phyloP scores from a whole-genome alignment of 2,329 filamentous ascomycete genomes.

The Aspergillus sp. region DNA sequence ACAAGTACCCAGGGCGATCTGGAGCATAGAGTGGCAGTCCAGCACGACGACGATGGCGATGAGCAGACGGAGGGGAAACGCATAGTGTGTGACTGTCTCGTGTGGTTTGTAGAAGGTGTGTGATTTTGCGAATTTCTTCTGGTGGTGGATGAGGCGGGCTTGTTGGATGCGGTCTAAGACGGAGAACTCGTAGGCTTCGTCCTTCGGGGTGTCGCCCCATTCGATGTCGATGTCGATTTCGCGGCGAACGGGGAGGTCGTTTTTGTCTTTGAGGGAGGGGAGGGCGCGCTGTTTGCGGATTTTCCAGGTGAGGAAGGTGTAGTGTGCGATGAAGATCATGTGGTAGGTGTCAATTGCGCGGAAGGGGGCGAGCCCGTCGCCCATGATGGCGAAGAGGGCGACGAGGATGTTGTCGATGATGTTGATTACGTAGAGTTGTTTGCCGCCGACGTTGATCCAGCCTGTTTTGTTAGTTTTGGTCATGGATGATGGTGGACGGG shows the following conservation, averaged over 20 bases:
- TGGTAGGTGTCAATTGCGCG: slow-evolving; percentile 78
- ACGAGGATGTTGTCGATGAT: slow-evolving; percentile 66
- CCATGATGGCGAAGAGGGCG: slow-evolving; percentile 63
- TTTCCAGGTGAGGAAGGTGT: slow-evolving; percentile 60
- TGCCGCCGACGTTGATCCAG: slow-evolving; percentile 75
- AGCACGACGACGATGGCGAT: slow-evolving; percentile 71
- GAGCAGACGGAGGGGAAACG: slow-evolving; percentile 68
- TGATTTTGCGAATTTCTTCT: slow-evolving; percentile 70
- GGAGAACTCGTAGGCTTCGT: slow-evolving; percentile 51
- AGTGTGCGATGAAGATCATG: slow-evolving; percentile 74
- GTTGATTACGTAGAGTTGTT: slow-evolving; percentile 63
- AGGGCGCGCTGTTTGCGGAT: slow-evolving; percentile 56
- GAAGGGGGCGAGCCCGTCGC: slow-evolving; percentile 66
- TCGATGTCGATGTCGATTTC: slow-evolving; percentile 42
- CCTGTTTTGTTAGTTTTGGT: slow-evolving; percentile 27
- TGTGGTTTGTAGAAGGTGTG: slow-evolving; percentile 88
- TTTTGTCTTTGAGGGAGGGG: slow-evolving; percentile 59
- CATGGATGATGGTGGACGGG: not conserved
- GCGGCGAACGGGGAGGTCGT: slow-evolving; percentile 54
- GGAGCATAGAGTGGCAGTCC: slow-evolving; percentile 71
- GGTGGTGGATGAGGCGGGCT: slow-evolving; percentile 64
- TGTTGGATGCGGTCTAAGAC: slow-evolving; percentile 63
- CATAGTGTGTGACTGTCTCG: slow-evolving; percentile 73
- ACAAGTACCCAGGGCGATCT: slow-evolving; percentile 69
- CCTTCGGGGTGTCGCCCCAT: slow-evolving; percentile 32